phyloP scores from a whole-genome alignment of 176 grass and related monocot genomes.

The Oryza glaberrima region DNA sequence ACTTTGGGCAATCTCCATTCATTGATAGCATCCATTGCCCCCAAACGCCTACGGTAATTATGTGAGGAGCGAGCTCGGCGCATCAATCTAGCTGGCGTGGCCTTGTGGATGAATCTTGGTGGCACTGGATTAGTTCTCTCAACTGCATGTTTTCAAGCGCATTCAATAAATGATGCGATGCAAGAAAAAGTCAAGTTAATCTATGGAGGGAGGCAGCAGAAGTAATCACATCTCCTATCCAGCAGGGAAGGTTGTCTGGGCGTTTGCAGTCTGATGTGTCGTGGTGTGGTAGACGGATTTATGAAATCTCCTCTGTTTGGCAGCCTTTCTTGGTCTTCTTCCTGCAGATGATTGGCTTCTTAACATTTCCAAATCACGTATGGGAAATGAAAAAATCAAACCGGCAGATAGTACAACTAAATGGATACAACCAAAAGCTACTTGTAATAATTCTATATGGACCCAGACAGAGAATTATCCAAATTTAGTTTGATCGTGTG shows the following conservation, averaged over 20 bases:
- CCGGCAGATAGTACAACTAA: slow-evolving; percentile 21
- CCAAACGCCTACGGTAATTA: slow-evolving; percentile 36
- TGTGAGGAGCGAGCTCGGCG: slow-evolving; percentile 46
- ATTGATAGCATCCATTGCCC: slow-evolving; percentile 53
- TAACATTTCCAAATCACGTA: not conserved
- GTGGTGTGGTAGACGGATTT: slow-evolving; percentile 45
- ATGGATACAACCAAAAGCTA: not conserved
- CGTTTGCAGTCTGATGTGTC: slow-evolving; percentile 47
- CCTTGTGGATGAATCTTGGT: slow-evolving; percentile 50
- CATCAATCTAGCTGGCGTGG: slow-evolving; percentile 54
- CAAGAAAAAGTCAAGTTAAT: slow-evolving; percentile 19
- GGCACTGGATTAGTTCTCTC: slow-evolving; percentile 41
- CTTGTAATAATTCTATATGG: slow-evolving; percentile 6
- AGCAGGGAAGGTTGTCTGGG: slow-evolving; percentile 47
- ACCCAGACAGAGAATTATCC: slow-evolving; percentile 9
- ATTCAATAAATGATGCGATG: slow-evolving; percentile 23
- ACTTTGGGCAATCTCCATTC: slow-evolving; percentile 66
- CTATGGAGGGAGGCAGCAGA: slow-evolving; percentile 25
- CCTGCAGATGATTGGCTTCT: slow-evolving; percentile 26
- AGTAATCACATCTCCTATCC: slow-evolving; percentile 45
- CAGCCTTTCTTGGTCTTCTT: slow-evolving; percentile 39
- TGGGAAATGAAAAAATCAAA: slow-evolving; percentile 26
- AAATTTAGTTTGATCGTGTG: slow-evolving; percentile 5
- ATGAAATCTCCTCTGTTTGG: slow-evolving; percentile 50
- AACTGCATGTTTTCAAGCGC: slow-evolving; percentile 41